Conservation (phyloP, 2,329 filamentous ascomycete genomes). For the Nannizziopsis arthrosporioides region DNA sequence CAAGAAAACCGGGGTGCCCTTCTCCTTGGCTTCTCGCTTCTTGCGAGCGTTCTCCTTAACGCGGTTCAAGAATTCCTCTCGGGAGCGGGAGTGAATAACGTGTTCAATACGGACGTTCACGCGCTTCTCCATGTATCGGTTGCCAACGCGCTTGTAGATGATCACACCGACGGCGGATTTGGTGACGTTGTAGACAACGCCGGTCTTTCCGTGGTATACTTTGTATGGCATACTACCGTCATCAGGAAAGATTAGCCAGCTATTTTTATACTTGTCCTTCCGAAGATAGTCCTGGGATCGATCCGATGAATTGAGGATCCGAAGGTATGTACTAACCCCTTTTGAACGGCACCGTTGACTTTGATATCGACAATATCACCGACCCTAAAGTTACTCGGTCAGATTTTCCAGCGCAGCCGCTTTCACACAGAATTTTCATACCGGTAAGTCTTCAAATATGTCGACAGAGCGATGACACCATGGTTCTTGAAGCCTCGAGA, state of each 20-base stretch:
- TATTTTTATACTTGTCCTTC: neutral
- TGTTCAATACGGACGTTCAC: conserved; percentile 99
- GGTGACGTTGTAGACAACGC: conserved; percentile 97
- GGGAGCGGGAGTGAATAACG: conserved; percentile 83
- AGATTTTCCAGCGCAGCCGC: conserved; percentile 19
- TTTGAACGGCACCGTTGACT: conserved; percentile 95
- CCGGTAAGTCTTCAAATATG: conserved; percentile 91
- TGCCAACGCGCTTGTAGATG: conserved; percentile 98
- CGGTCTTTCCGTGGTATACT: conserved; percentile 99
- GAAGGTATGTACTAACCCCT: conserved; percentile 58
- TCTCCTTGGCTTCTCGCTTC: conserved; percentile 84
- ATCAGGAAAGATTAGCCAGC: conserved; percentile 4
- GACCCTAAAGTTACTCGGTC: conserved; percentile 46
- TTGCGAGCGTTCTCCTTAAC: conserved; percentile 93
- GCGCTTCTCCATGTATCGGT: conserved; percentile 99
- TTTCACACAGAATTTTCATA: conserved; percentile 35
- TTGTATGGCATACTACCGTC: conserved; percentile 83
- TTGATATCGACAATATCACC: conserved; percentile 99
- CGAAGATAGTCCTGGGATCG: neutral
- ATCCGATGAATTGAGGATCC: conserved; percentile 1
- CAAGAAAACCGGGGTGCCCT: conserved; percentile 76
- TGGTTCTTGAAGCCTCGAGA: conserved; percentile 87
- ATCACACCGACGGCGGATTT: conserved; percentile 97
- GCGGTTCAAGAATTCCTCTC: conserved; percentile 90
- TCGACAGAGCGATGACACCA: conserved; percentile 85